Conservation (phyloP, 305 asterid species). For the Stenogyne calaminthoides region DNA sequence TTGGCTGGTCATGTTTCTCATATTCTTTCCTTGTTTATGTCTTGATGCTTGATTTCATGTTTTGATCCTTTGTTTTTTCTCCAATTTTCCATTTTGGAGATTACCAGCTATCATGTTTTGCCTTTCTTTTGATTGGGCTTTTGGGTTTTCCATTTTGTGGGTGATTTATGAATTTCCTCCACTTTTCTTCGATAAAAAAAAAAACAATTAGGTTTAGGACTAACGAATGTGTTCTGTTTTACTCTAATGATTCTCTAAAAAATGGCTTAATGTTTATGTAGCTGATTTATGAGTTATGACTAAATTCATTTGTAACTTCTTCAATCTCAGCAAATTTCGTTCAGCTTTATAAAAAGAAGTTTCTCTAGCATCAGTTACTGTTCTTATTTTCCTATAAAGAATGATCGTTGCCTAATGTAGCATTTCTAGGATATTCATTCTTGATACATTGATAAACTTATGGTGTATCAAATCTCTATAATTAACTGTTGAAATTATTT, state of each 20-base stretch:
- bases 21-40: constrained; percentile 30
- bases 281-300: constrained; percentile 29
- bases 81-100: constrained; percentile 27
- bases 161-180: constrained; percentile 30
- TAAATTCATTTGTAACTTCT: no score
- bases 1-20: constrained; percentile 51
- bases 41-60: constrained; percentile 31
- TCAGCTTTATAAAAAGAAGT: neutral
- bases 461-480: neutral
- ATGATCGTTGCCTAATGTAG: neutral
- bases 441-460: neutral
- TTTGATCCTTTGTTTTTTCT: constrained; percentile 26
- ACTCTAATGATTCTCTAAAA: neutral
- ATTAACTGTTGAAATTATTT: constrained; percentile 9
- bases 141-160: constrained; percentile 10
- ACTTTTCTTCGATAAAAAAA: neutral
- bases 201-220: constrained; percentile 11
- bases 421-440: neutral
- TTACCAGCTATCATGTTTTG: constrained; percentile 25
- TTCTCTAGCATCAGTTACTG: constrained; percentile 6
- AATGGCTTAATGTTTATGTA: neutral
- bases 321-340: neutral
- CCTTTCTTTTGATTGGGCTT: constrained; percentile 12
- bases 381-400: constrained; percentile 1
- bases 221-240: constrained; percentile 5